Evolutionary conservation across 140 eudicot genomes (phyloP), one percentile per base, ranked within the genome.

Genomic region (Cichorium intybus): DNA sequence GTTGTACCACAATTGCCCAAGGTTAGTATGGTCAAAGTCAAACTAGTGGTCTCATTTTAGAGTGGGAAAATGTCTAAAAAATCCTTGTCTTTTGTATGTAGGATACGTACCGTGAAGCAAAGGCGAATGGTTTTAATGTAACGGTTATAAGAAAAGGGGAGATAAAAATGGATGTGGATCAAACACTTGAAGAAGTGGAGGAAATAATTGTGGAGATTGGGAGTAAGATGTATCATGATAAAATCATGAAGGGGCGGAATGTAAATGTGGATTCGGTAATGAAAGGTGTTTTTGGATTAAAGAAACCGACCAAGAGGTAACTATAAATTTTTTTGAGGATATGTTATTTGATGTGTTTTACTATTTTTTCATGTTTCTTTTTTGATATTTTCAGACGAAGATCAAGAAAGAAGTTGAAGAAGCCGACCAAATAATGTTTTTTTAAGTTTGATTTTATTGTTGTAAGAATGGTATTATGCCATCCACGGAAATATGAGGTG

Each of bases 171-270:
- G 92, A 93, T 57, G 83, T 88, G 74, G 99, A 93, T 73, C 97
- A 93, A 70, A 82, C 93, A 57, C 71, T 93, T 49, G 99, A 93
- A 71, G 97, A 88, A 76, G 94, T 88, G 24, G 99, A 93, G 69
- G 99, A 88, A 76, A 66, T 20, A 14, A 79, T 93, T 12, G 75
- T 37, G 14, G 99, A 93, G 73, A 81, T 88, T 4, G 99, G 99
- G 29, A 93, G 90, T 71, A 85, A 93, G 69, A 86, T 88, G 70
- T 93, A 93, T 81, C 97, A 93, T 56, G 97, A 93, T 68, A 75
- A 79, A 67, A 83, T 93, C 68, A 93, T 77, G 72, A 73, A 66
- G 69, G 87, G 81, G 9, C 99, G 75, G 10, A 75, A 85, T 35
- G 85, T 81, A 62, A 80, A 88, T 66, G 76, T 81, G 24, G 79